phyloP scores from a whole-genome alignment of 371 early-diverging fungal species.

The Batkoa obscura region DNA sequence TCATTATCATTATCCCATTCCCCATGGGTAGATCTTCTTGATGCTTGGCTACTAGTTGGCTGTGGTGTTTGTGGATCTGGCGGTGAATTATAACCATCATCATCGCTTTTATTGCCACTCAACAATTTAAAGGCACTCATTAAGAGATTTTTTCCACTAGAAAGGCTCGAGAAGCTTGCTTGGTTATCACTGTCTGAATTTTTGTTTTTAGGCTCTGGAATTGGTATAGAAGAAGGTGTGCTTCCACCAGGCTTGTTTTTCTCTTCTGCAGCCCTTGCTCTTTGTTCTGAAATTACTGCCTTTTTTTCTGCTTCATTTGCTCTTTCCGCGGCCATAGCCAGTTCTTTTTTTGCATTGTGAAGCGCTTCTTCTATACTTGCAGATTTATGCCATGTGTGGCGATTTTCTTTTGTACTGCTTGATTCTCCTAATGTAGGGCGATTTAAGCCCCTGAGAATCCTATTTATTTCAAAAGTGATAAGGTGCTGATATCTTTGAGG shows the following conservation, averaged over 20 bases:
- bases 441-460: conserved; percentile 54
- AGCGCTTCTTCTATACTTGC: not conserved
- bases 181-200: not conserved
- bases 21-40: not conserved
- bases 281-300: conserved; percentile 1
- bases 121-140: conserved; percentile 4
- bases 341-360: conserved; percentile 2
- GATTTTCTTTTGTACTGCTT: not conserved
- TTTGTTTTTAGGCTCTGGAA: not conserved
- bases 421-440: conserved; percentile 13
- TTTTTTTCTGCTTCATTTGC: not conserved
- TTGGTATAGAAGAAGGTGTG: not conserved
- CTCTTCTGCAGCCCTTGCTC: conserved; percentile 2
- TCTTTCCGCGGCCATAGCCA: not conserved
- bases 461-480: conserved; percentile 68
- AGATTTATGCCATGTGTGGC: not conserved
- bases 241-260: not conserved
- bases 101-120: not conserved
- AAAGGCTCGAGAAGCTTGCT: not conserved
- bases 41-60: not conserved
- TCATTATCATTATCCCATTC: not conserved
- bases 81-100: not conserved
- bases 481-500: conserved; percentile 49
- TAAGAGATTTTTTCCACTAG: not conserved
- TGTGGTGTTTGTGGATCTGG: not conserved